phyloP scores from a whole-genome alignment of 192 early-diverging fungal genomes.

The Radiomyces spectabilis region DNA sequence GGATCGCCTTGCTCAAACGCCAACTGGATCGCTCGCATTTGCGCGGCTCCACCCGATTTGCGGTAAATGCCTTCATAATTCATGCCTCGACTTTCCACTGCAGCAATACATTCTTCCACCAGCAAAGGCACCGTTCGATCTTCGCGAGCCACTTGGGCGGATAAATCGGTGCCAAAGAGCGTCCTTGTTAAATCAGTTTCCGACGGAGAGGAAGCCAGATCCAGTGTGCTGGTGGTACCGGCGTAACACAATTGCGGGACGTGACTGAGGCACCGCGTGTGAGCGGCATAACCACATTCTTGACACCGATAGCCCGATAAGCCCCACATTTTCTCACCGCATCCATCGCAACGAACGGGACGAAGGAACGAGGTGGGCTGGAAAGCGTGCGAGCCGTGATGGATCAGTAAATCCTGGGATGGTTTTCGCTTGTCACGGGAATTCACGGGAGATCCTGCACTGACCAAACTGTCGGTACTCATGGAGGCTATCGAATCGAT shows the following conservation, averaged over 20 bases:
- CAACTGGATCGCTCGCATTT: conserved; percentile 56
- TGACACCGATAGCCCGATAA: conserved; percentile 36
- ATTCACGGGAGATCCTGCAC: neutral
- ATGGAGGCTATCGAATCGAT: neutral
- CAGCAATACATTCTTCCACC: conserved; percentile 57
- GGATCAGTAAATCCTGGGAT: neutral
- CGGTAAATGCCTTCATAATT: conserved; percentile 79
- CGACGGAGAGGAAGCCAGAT: neutral
- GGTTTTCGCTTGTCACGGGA: conserved; percentile 7
- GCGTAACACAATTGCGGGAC: conserved; percentile 26
- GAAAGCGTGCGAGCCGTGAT: conserved; percentile 29
- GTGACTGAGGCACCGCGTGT: conserved; percentile 33
- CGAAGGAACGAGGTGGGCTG: conserved; percentile 32
- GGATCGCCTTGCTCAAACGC: conserved; percentile 52
- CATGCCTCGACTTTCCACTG: conserved; percentile 57
- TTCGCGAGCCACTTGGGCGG: conserved; percentile 48
- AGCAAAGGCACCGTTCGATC: conserved; percentile 56
- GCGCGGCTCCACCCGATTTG: conserved; percentile 65
- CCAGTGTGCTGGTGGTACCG: conserved; percentile 10
- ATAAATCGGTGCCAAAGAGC: conserved; percentile 63
- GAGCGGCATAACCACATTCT: conserved; percentile 41
- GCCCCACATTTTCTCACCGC: conserved; percentile 53
- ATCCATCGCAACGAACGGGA: conserved; percentile 41
- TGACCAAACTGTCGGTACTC: neutral
- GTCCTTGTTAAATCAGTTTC: conserved; percentile 6